These are phyloP conservation scores for Moelleriella libera DNA, from an alignment of 2,329 filamentous ascomycete genomes.

Conservation along the genomic window DNA sequence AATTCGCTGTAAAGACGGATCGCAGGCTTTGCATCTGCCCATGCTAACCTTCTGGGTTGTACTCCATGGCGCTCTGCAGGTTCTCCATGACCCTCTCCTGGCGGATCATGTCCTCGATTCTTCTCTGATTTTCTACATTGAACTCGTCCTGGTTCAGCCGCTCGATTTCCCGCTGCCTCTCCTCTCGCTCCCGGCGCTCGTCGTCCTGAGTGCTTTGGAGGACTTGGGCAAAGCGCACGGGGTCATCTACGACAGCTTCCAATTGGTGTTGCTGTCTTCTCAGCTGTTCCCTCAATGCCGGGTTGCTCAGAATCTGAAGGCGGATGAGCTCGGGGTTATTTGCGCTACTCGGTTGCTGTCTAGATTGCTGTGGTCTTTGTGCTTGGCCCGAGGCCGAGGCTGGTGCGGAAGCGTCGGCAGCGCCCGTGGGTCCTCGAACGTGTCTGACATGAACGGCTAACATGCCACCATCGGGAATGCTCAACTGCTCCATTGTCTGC, in stretches of 20 bases:
- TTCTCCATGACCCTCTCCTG: conserved; percentile 93
- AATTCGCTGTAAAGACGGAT: too few species aligned
- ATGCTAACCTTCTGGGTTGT: conserved; percentile 79
- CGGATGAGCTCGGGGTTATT: conserved; percentile 71
- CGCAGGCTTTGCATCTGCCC: neutral
- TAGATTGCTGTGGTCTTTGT: conserved; percentile 13
- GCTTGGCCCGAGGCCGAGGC: conserved; percentile 22
- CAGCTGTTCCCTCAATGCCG: conserved; percentile 56
- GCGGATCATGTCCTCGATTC: conserved; percentile 94
- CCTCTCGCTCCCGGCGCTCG: conserved; percentile 57
- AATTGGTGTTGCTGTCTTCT: conserved; percentile 62
- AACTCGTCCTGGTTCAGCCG: conserved; percentile 88
- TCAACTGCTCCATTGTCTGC: conserved; percentile 69
- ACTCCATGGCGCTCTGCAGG: conserved; percentile 88
- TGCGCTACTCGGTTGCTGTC: conserved; percentile 17
- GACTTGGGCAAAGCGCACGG: conserved; percentile 60
- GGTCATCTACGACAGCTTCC: conserved; percentile 61
- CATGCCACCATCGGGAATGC: conserved; percentile 83
- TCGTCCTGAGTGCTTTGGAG: conserved; percentile 53
- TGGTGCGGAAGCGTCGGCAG: conserved; percentile 7
- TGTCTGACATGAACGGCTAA: conserved; percentile 68
- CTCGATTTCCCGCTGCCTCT: conserved; percentile 71
- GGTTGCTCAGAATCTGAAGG: conserved; percentile 69
- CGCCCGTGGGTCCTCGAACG: conserved; percentile 30
- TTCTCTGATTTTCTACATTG: conserved; percentile 77